A percentile compares a stretch with the other conserved stretches of the same genome.
phyloP scores from a whole-genome alignment of 2,329 filamentous ascomycete genomes.

The Paecilomyces dactylethromorphus region DNA sequence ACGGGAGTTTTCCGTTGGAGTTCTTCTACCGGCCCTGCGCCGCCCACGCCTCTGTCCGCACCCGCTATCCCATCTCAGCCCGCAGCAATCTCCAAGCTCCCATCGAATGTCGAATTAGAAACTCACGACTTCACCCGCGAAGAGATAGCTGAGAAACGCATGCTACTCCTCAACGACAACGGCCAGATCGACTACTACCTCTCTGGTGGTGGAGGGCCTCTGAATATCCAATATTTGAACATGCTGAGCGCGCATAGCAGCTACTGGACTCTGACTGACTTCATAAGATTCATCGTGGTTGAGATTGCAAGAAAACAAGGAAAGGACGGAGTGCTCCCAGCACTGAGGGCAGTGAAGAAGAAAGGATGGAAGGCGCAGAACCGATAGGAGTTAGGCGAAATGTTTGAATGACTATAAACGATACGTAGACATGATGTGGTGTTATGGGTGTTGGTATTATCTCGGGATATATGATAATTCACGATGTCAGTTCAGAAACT shows the following conservation, averaged over 20 bases:
- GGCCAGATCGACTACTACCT: conserved; percentile 91
- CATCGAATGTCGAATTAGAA: conserved; percentile 80
- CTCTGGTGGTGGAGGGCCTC: conserved; percentile 71
- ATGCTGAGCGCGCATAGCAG: conserved; percentile 94
- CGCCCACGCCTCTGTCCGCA: conserved; percentile 62
- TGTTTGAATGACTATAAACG: not conserved
- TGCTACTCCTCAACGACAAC: conserved; percentile 86
- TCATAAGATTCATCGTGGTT: conserved; percentile 82
- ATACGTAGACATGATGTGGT: not conserved
- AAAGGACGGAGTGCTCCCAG: conserved; percentile 48
- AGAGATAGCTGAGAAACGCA: conserved; percentile 84
- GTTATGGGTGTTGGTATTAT: not conserved
- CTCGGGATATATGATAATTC: not conserved
- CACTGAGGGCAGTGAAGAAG: conserved; percentile 50
- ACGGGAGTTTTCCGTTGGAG: conserved; percentile 56
- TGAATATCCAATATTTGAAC: conserved; percentile 94
- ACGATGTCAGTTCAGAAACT: not conserved
- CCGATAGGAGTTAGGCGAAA: not conserved
- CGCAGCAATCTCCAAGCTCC: conserved; percentile 52
- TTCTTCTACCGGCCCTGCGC: conserved; percentile 34
- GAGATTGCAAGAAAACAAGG: conserved; percentile 76
- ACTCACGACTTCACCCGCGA: conserved; percentile 92
- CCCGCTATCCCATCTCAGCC: conserved; percentile 54
- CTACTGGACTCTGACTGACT: conserved; percentile 84
- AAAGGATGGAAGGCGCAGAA: conserved; percentile 42